phyloP scores from a whole-genome alignment of 2,329 filamentous ascomycete species.

The Amylocarpus encephaloides region DNA sequence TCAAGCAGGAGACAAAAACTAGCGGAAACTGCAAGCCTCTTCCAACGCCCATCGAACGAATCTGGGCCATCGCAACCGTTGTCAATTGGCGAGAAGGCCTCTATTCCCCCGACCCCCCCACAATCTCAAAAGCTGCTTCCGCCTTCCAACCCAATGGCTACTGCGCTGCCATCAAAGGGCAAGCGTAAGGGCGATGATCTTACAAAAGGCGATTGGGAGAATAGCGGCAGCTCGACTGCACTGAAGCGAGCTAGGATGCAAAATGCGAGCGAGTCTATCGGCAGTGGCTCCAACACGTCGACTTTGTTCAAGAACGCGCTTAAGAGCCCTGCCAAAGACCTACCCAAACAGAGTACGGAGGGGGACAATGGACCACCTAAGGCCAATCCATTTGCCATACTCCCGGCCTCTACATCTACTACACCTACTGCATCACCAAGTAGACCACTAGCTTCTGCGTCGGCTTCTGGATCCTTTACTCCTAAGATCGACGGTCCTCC shows the following conservation, averaged over 20 bases:
- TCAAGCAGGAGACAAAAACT: slow-evolving; percentile 21
- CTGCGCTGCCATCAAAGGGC: slow-evolving; percentile 14
- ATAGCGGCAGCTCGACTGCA: slow-evolving; percentile 11
- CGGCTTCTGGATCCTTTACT: no score
- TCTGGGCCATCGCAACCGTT: not conserved
- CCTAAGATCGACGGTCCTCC: no score
- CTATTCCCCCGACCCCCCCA: no score
- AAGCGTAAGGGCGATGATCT: slow-evolving; percentile 31
- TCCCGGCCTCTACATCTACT: not conserved
- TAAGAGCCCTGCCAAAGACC: slow-evolving; percentile 21
- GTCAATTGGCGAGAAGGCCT: no score
- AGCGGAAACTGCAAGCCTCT: not conserved
- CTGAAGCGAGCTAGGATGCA: slow-evolving; percentile 19
- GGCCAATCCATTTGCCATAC: slow-evolving; percentile 23
- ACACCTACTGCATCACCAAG: not conserved
- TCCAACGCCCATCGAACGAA: not conserved
- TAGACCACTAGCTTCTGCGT: no score
- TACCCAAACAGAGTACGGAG: slow-evolving; percentile 21
- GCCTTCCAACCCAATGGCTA: not conserved
- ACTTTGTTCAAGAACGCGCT: slow-evolving; percentile 30
- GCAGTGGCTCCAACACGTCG: slow-evolving; percentile 27
- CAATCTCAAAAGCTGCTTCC: not conserved
- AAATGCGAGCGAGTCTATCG: slow-evolving; percentile 11
- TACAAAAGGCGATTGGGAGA: slow-evolving; percentile 24
- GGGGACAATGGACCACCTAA: slow-evolving; percentile 16